Evolutionary conservation across 129 eudicot species (phyloP), one percentile per base, ranked within the genome.

Genomic region (Dittrichia graveolens): DNA sequence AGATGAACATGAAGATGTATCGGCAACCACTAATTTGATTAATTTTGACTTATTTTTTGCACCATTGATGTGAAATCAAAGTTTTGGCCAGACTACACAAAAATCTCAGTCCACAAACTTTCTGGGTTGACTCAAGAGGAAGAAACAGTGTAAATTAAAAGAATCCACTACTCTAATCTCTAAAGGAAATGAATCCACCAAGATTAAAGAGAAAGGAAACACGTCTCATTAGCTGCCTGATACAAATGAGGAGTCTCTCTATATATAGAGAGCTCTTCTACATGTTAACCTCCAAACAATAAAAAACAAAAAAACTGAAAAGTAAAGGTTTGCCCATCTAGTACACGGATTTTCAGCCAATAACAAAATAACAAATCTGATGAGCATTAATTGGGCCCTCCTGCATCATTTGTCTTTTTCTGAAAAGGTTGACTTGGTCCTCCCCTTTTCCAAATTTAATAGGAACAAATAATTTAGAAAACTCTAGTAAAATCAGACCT

Each of bases 81-180:
- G n/a, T n/a, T n/a, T n/a, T n/a, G n/a, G n/a, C n/a, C n/a, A n/a
- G n/a, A n/a, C n/a, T n/a, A n/a, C n/a, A n/a, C n/a, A n/a, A n/a
- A n/a, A n/a, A n/a, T n/a, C n/a, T n/a, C n/a, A n/a, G n/a, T n/a
- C n/a, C n/a, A n/a, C n/a, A n/a, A n/a, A n/a, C n/a, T n/a, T n/a
- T n/a, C n/a, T n/a, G n/a, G n/a, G n/a, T n/a, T n/a, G n/a, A n/a
- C n/a, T n/a, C n/a, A n/a, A n/a, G n/a, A n/a, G n/a, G n/a, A n/a
- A n/a, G n/a, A n/a, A n/a, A n/a, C n/a, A n/a, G n/a, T n/a, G n/a
- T n/a, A n/a, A n/a, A n/a, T n/a, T n/a, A n/a, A n/a, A n/a, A n/a
- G n/a, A 79, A 76, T 55, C 44, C 61, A 48, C 69, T 45, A 34
- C 82, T 85, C 10, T 75, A 78, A 66, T 72, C 73, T 10, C 55